Evolutionary conservation across 169 alveolate species (phyloP).

Genomic region (Cryptosporidium parvum): DNA sequence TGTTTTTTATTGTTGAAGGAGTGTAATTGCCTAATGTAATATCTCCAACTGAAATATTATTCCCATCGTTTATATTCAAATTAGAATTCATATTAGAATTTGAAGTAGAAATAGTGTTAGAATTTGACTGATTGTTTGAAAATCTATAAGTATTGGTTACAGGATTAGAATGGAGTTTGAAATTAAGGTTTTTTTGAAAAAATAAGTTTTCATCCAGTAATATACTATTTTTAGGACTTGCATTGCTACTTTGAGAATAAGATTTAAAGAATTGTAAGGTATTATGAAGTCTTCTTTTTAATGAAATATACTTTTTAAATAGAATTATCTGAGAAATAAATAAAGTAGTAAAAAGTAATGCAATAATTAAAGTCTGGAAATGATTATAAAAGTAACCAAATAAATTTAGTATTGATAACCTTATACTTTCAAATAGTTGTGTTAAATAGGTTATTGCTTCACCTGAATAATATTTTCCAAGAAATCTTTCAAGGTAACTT

Average conservation of each 20-base stretch:
- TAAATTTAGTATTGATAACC: background rate
- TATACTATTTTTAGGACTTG: slow-evolving; percentile 30
- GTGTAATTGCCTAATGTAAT: background rate
- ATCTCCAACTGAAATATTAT: background rate
- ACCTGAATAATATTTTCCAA: slow-evolving; percentile 1
- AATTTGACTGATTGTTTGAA: background rate
- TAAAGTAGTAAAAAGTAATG: background rate
- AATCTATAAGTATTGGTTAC: slow-evolving; percentile 5
- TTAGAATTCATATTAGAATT: background rate
- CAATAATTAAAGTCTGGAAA: background rate
- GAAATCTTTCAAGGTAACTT: background rate
- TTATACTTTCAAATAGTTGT: background rate
- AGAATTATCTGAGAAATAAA: slow-evolving; percentile 29
- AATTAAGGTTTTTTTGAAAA: slow-evolving; percentile 36
- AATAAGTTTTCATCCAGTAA: slow-evolving; percentile 26
- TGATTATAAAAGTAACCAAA: background rate
- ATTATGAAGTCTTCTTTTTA: slow-evolving; percentile 62
- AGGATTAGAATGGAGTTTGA: slow-evolving; percentile 45
- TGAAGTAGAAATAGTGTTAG: background rate
- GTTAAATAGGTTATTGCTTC: background rate
- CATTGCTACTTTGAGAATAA: slow-evolving; percentile 6
- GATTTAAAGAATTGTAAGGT: slow-evolving; percentile 50
- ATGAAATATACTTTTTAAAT: slow-evolving; percentile 19
- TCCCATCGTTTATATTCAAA: background rate
- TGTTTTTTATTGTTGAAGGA: background rate